Percentiles rank a stretch among this genome's conserved stretches.
These are phyloP conservation scores for Ascochyta viciae-villosae DNA, from an alignment of 2,329 filamentous ascomycete species.

Conservation along the genomic window DNA sequence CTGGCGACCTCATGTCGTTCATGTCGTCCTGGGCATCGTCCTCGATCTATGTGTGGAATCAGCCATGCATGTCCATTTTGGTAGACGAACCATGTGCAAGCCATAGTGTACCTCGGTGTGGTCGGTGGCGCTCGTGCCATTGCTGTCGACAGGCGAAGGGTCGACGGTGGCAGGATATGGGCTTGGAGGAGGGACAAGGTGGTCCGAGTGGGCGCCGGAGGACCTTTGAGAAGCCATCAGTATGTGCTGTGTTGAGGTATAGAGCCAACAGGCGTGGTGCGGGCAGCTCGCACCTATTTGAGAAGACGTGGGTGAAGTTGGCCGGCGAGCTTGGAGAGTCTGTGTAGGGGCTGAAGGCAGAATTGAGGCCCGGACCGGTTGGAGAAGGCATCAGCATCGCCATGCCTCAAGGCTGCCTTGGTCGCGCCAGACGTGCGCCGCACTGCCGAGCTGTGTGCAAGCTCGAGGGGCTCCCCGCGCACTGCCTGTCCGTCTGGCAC, in stretches of 20 bases:
- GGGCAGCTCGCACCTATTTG: slow-evolving; percentile 57
- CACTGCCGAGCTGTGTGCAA: slow-evolving; percentile 17
- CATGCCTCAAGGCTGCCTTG: slow-evolving; percentile 40
- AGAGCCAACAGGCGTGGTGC: slow-evolving; percentile 23
- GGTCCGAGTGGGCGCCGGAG: slow-evolving; percentile 54
- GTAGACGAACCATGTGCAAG: neutral
- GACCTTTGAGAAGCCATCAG: slow-evolving; percentile 50
- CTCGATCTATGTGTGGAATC: slow-evolving; percentile 63
- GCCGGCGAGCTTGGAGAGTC: slow-evolving; percentile 59
- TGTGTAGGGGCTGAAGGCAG: slow-evolving; percentile 59
- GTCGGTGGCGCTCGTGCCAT: slow-evolving; percentile 81
- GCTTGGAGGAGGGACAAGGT: slow-evolving; percentile 56
- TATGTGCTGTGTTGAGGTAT: slow-evolving; percentile 9
- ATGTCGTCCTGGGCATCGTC: slow-evolving; percentile 69
- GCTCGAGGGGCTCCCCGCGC: slow-evolving; percentile 15
- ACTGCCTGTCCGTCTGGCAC: slow-evolving; percentile 18
- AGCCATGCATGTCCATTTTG: slow-evolving; percentile 18
- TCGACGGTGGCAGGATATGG: slow-evolving; percentile 72
- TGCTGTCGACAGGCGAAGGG: slow-evolving; percentile 84
- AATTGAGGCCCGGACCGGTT: slow-evolving; percentile 46
- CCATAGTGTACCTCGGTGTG: slow-evolving; percentile 66
- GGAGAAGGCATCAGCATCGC: slow-evolving; percentile 56
- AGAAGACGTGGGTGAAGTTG: slow-evolving; percentile 52
- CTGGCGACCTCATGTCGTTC: slow-evolving; percentile 49
- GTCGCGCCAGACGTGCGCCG: slow-evolving; percentile 38